phyloP scores from a whole-genome alignment of 2,329 filamentous ascomycete species.

The Graphiopsis chlorocephala region DNA sequence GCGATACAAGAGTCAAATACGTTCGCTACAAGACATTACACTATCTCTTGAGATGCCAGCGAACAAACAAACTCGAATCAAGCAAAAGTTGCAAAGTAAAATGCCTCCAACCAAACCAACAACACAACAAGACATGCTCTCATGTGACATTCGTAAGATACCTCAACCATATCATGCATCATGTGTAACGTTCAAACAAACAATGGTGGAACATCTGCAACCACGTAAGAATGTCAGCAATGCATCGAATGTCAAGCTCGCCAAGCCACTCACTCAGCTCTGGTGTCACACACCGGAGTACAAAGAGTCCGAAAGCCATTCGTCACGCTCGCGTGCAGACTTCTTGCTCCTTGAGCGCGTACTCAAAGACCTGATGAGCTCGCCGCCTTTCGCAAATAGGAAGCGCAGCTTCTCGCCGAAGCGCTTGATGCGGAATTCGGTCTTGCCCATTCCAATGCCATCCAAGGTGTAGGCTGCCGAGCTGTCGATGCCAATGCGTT shows the following conservation, averaged over 20 bases:
- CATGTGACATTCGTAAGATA: neutral
- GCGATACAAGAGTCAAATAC: neutral
- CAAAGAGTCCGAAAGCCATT: conserved; percentile 30
- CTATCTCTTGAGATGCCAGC: neutral
- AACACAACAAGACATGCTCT: neutral
- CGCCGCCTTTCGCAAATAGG: conserved; percentile 35
- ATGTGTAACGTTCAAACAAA: conserved; percentile 10
- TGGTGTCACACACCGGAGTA: conserved; percentile 30
- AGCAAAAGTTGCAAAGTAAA: neutral
- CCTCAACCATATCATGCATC: neutral
- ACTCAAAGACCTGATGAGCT: conserved; percentile 33
- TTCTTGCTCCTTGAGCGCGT: conserved; percentile 17
- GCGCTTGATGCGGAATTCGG: conserved; percentile 40
- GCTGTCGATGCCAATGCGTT: conserved; percentile 16
- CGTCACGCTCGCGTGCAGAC: conserved; percentile 13
- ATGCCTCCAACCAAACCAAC: neutral
- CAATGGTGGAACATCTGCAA: conserved; percentile 8
- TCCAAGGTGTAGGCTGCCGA: conserved; percentile 28
- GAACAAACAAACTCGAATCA: neutral
- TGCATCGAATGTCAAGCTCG: neutral
- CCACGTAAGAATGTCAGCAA: neutral
- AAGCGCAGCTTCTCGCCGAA: conserved; percentile 39
- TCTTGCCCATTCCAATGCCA: conserved; percentile 39
- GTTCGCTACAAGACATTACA: neutral
- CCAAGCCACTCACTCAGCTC: conserved; percentile 13